Conservation (phyloP, 768 basidiomycete genomes). For the Mycena polygramma region DNA sequence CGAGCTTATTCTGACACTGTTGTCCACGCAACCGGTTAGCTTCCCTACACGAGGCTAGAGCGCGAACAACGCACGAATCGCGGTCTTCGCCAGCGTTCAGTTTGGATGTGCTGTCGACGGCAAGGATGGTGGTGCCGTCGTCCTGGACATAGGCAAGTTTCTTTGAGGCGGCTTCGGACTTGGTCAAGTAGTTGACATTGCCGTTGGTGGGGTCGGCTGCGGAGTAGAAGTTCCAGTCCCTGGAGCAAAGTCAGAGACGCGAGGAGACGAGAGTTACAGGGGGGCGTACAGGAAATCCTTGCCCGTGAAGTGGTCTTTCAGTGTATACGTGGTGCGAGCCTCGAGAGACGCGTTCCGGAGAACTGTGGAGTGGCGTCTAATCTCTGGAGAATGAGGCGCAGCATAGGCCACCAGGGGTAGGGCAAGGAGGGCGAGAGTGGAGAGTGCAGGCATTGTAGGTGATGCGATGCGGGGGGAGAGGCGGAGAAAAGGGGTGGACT, state of each 20-base stretch:
- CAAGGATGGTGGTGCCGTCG: slow-evolving; percentile 69
- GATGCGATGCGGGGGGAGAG: not conserved
- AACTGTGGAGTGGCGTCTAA: slow-evolving; percentile 18
- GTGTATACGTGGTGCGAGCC: slow-evolving; percentile 32
- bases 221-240: slow-evolving; percentile 78
- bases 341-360: slow-evolving; percentile 18
- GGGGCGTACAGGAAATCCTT: slow-evolving; percentile 63
- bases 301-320: slow-evolving; percentile 49
- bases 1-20: slow-evolving; percentile 77
- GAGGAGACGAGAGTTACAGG: slow-evolving; percentile 2
- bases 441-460: slow-evolving; percentile 31
- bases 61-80: slow-evolving; percentile 58
- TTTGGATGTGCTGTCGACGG: slow-evolving; percentile 69
- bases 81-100: slow-evolving; percentile 67
- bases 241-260: slow-evolving; percentile 42
- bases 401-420: slow-evolving; percentile 30
- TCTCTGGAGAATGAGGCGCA: slow-evolving; percentile 14
- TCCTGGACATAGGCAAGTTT: slow-evolving; percentile 73
- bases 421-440: slow-evolving; percentile 29
- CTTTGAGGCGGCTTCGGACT: slow-evolving; percentile 60
- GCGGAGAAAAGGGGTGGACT: not conserved
- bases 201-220: slow-evolving; percentile 78
- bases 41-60: slow-evolving; percentile 13
- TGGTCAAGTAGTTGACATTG: slow-evolving; percentile 69
- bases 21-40: slow-evolving; percentile 19